Evolutionary conservation across 2,329 filamentous ascomycete genomes (phyloP), one percentile per base, ranked within the genome.

Genomic region (Bretziella fagacearum): DNA sequence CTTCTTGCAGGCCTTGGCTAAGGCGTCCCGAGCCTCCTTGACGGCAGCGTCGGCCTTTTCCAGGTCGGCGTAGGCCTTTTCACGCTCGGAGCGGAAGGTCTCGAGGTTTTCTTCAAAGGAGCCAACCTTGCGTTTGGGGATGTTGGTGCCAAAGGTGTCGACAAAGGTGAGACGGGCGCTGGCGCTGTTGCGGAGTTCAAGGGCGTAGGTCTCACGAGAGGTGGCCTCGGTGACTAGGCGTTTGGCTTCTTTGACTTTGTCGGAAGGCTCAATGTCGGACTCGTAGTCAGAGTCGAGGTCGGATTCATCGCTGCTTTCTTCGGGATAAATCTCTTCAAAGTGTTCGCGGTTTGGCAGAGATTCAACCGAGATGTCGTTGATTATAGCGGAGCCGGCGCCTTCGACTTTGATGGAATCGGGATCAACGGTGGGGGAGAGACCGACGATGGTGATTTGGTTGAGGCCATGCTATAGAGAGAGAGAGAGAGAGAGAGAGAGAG

Each of bases 361-460:
- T 51, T 78, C 69, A 33, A 79, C 68, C 7, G 70, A 67, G 52
- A 81, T 77, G 54, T 82, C 75, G 8, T 57, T 73, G 54, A 79
- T 73, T 30, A 68, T 68, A 7, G 72, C 73, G 2, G 64, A 54
- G 7, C 73, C 71, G 44, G 63, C 67, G 35, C 73, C 72, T 51
- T 77, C 73, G 15, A 79, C 67, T 52, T 73, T 75, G 58, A 79
- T 69, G 4, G 73, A 77, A 52, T 75, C 65, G 51, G 73, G 64
- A 53, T 78, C 71, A 17, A 73, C 64, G 1, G 65, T 67, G 2
- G 70, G 69, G 8, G 71, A 69, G 29, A 79, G 59, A 6, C 73
- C 74, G 48, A 66, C 55, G 49, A 79, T 68, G 17, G 66, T 69
- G 50, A 79, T 68, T 54, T 76, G 67, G 52, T 78, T 79, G 10